phyloP scores from a whole-genome alignment of 2,329 filamentous ascomycete genomes.

The Ciborinia camelliae region DNA sequence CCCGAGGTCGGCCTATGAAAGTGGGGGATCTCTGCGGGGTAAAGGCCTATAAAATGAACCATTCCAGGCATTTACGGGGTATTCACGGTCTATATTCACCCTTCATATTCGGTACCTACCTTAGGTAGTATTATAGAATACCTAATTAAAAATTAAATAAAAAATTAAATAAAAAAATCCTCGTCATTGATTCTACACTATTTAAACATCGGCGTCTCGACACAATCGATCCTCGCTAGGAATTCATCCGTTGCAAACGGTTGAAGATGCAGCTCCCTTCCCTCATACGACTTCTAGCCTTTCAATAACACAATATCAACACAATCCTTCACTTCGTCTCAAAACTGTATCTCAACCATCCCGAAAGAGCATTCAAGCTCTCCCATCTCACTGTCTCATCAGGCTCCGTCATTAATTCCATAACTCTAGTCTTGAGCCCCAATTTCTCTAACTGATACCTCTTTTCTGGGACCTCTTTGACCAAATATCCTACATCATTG shows the following conservation, averaged over 20 bases:
- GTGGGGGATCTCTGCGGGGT: background rate
- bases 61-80: background rate
- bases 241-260: background rate
- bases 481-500: conserved; percentile 67
- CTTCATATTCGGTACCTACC: background rate
- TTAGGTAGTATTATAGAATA: too few species aligned
- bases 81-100: background rate
- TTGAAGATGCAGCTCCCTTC: conserved; percentile 4
- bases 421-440: conserved; percentile 65
- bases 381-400: conserved; percentile 72
- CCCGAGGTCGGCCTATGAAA: conserved; percentile 14
- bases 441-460: conserved; percentile 62
- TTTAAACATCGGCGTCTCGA: conserved; percentile 28
- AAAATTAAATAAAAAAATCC: background rate
- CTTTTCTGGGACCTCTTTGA: conserved; percentile 69
- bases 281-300: conserved; percentile 15
- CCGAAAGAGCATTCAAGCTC: conserved; percentile 68
- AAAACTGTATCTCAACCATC: conserved; percentile 71
- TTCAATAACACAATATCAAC: conserved; percentile 23
- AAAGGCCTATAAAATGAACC: background rate
- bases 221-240: conserved; percentile 8
- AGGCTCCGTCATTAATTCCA: conserved; percentile 69
- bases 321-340: conserved; percentile 40
- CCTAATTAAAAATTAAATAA: too few species aligned
- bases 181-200: conserved; percentile 23